Base-by-base conservation (phyloP, 352 stramenopile species). In the Globisporangium iwayamae region DNA sequence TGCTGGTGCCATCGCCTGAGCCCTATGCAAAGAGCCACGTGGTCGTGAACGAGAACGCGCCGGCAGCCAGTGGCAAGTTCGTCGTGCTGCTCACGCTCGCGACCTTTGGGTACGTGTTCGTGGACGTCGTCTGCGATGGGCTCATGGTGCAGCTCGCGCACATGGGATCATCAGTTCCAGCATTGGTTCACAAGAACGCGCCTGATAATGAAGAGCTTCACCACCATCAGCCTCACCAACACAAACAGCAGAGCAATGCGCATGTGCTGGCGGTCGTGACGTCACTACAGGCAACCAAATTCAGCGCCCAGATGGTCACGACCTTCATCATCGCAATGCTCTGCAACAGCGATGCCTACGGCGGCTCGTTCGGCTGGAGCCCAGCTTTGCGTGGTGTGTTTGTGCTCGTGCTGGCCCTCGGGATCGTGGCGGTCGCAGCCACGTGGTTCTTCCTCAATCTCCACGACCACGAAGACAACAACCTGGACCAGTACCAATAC, bases 321-420 rank as follows among this genome's bases (percentile, higher is more conserved):
- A 79, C 69, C 51, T 75, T 87, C 41, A 56, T 89, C 8, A 63
- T 77, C 2, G 65, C 74, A 2, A 61, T 91, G 41, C 71, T 89
- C 20, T 88, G 79, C 72, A 88, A 84, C 45, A 81, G 73, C 55
- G 56, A 68, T 32, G 68, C 64, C 0, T 89, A 85, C 50, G 82
- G 78, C 38, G 82, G 82, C 0, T 67, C 60, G 10, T 91, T 89
- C 30, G 73, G 9, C 3, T 89, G 76, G 76, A 69, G 68, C 7
- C 65, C 69, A 45, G 75, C 78, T 0, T 55, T 85, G 14, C 87
- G 85, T 36, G 57, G 64, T 8, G 76, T 90, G 63, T 67, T 81
- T 30, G 60, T 78, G 9, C 72, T 89, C 36, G 69, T 63, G 7
- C 41, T 81, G 10, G 51, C 80, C 11, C 41, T 72, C 0, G 72